Conservation (phyloP, 2,329 filamentous ascomycete species). For the Amesomyces nigricolor region DNA sequence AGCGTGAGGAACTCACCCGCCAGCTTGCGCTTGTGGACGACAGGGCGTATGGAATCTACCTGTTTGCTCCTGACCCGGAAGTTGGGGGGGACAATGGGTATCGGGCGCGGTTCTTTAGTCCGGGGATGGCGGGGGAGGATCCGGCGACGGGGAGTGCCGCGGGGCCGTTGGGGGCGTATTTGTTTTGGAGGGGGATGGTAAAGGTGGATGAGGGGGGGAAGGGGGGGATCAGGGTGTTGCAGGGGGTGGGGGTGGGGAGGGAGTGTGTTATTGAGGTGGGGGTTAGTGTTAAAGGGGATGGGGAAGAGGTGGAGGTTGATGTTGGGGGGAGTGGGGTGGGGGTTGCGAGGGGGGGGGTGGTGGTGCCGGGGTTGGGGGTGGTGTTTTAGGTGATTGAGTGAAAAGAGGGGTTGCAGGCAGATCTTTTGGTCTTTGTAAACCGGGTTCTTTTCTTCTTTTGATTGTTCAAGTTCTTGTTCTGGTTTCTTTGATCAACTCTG, state of each 20-base stretch:
- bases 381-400: no score
- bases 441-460: no score
- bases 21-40: conserved; percentile 1
- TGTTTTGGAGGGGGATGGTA: conserved; percentile 2
- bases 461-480: no score
- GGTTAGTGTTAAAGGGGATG: no score
- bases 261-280: no score
- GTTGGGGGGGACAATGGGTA: background rate
- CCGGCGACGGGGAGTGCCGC: conserved; percentile 12
- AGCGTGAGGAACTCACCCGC: background rate
- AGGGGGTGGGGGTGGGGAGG: no score
- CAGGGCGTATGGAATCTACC: conserved; percentile 1
- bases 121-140: conserved; percentile 9
- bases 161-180: conserved; percentile 7
- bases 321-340: conserved; percentile 3
- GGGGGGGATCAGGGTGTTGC: background rate
- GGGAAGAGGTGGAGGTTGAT: background rate
- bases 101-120: conserved; percentile 7
- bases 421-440: no score
- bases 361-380: no score
- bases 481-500: no score
- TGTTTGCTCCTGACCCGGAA: background rate
- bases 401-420: no score
- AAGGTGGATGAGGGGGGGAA: background rate
- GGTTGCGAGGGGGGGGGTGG: background rate